A percentile compares a stretch with the other conserved stretches of the same genome.
These are phyloP conservation scores for Diversispora eburnea DNA, from an alignment of 192 early-diverging fungal genomes.

Conservation along the genomic window DNA sequence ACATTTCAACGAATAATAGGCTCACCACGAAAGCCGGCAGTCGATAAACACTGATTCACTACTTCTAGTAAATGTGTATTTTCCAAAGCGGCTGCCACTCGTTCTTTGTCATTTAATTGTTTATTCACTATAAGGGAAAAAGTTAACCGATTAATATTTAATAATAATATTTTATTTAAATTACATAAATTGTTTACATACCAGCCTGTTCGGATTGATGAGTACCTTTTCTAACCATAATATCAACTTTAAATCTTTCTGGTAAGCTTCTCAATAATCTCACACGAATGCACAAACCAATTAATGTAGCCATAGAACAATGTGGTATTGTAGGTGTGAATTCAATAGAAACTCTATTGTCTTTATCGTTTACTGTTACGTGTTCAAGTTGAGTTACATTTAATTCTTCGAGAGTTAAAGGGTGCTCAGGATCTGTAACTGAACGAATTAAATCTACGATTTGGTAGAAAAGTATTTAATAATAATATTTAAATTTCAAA, in stretches of 20 bases:
- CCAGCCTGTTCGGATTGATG: constrained; percentile 88
- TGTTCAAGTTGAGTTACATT: constrained; percentile 88
- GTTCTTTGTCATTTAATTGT: constrained; percentile 98
- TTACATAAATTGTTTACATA: not conserved
- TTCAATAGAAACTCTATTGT: constrained; percentile 68
- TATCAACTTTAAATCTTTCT: constrained; percentile 91
- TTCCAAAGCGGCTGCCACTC: constrained; percentile 96
- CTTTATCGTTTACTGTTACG: constrained; percentile 71
- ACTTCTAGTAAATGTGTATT: constrained; percentile 92
- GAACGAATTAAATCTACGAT: constrained; percentile 80
- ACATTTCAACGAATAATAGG: not conserved
- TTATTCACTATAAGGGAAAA: constrained; percentile 71
- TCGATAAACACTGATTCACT: constrained; percentile 86
- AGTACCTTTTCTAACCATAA: constrained; percentile 84
- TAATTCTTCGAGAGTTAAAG: constrained; percentile 94
- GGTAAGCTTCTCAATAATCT: constrained; percentile 83
- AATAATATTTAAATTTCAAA: constrained; percentile 8
- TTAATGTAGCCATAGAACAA: constrained; percentile 98
- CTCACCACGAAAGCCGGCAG: constrained; percentile 38
- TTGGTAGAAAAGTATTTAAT: not conserved
- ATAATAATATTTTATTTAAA: not conserved
- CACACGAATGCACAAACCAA: constrained; percentile 96
- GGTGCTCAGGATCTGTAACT: constrained; percentile 98
- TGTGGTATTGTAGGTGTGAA: constrained; percentile 99
- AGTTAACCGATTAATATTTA: not conserved